Base-by-base conservation (phyloP, 805 yeast genomes). In the Maudiozyma bulderi region DNA sequence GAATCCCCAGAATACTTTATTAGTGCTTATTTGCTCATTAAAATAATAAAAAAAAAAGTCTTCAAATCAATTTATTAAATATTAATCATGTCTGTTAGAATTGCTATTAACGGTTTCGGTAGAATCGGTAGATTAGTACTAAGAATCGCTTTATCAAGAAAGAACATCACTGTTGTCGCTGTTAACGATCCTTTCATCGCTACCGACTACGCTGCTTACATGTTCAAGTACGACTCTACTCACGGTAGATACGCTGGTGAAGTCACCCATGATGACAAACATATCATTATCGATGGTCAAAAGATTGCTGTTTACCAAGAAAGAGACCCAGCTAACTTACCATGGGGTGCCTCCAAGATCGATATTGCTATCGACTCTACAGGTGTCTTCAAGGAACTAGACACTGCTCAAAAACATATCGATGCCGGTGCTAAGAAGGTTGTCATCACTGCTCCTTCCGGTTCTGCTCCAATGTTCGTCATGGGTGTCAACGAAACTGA, bases 351-450 rank as follows among this genome's bases (percentile, higher is more conserved):
- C 61, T 62, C 69, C 47, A 76, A 77, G 64, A 77, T 80, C 53
- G 84, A 81, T 60, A 76, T 68, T 68, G 85, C 80, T 57, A 73
- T 81, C 60, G 86, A 81, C 71, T 80, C 85, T 64, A 81, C 86
- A 55, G 86, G 86, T 75, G 80, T 81, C 58, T 81, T 80, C 80
- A 81, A 80, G 74, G 76, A 73, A 54, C 64, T 74, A 57, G 83
- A 76, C 64, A 75, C 81, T 67, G 81, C 82, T 59, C 81, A 78
- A 68, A 79, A 80, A 71, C 86, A 81, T 73, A 72, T 80, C 59
- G 80, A 76, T 54, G 85, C 80, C 64, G 86, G 86, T 74, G 85
- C 86, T 70, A 80, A 80, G 74, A 80, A 81, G 73, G 84, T 78
- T 56, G 73, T 80, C 64, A 80, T 81, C 71, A 80, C 86, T 55